Percentiles rank a stretch among this genome's conserved stretches.
Conservation (phyloP, 495 filamentous ascomycete species). For the Sabuloglossum arenarium region DNA sequence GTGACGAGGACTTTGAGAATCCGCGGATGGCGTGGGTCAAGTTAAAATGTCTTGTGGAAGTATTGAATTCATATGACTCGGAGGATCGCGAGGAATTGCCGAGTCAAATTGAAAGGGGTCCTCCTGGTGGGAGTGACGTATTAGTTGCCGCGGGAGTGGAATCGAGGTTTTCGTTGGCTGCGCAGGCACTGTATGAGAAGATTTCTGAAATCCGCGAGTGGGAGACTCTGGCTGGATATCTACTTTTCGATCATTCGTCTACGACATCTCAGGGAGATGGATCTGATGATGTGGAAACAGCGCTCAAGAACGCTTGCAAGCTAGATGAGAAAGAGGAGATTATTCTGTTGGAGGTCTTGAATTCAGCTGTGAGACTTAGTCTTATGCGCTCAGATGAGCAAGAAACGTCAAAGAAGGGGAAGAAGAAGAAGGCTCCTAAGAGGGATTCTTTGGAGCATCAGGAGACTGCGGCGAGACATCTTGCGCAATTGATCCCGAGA, state of each 20-base stretch:
- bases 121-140: slow-evolving; percentile 17
- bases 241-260: slow-evolving; percentile 70
- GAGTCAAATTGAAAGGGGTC: slow-evolving; percentile 11
- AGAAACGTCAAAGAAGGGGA: slow-evolving; percentile 33
- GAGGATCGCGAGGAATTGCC: slow-evolving; percentile 24
- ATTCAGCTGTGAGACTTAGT: slow-evolving; percentile 48
- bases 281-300: slow-evolving; percentile 26
- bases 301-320: slow-evolving; percentile 43
- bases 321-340: slow-evolving; percentile 60
- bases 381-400: slow-evolving; percentile 28
- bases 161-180: slow-evolving; percentile 67
- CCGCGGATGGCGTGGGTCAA: slow-evolving; percentile 72
- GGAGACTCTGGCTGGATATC: slow-evolving; percentile 74
- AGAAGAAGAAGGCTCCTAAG: slow-evolving; percentile 36
- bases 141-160: slow-evolving; percentile 38
- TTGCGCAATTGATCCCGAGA: slow-evolving; percentile 60
- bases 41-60: slow-evolving; percentile 73
- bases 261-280: slow-evolving; percentile 28
- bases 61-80: slow-evolving; percentile 56
- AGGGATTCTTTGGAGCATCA: slow-evolving; percentile 41
- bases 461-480: slow-evolving; percentile 49
- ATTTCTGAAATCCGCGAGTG: slow-evolving; percentile 62
- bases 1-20: slow-evolving; percentile 48
- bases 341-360: slow-evolving; percentile 70
- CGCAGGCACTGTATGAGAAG: slow-evolving; percentile 63